Base-by-base conservation (phyloP, 352 stramenopile species). In the Globisporangium sylvaticum region DNA sequence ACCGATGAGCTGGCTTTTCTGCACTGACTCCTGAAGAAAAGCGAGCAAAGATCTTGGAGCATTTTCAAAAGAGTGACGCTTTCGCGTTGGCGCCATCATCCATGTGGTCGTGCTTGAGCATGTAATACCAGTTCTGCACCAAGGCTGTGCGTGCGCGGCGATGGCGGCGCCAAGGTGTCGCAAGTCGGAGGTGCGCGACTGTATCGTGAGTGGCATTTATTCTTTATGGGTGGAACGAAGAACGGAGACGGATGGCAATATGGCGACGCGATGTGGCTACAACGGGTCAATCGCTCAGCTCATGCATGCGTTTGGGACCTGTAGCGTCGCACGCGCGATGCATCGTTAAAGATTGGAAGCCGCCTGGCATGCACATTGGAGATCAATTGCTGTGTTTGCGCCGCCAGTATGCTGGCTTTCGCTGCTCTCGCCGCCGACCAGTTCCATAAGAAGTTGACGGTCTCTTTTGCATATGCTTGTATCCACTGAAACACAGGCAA, bases 231-330 rank as follows among this genome's bases (percentile, higher is more conserved):
- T 39, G 42, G 42, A 50, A 22, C 4, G 18, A 50, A 22, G 10
- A 50, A 9, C 22, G 42, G 42, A 58, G 14, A 58, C 50, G 14
- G 22, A 29, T 60, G 29, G n/a, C 53, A 42, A 25, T n/a, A 32
- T 25, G 29, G 53, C 53, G 53, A 59, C 53, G 18, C 50, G 31
- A 58, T 58, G 52, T n/a, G 24, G 24, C 52, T 37, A 58, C 52
- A 37, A 31, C 15, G 24, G 48, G 8, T 31, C 48, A 25, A 14
- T 20, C 10, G 9, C 9, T 55, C n/a, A 20, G 48, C 8, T 24
- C 42, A 22, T 22, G 42, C 42, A 24, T 22, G 42, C 42, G 12
- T 6, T 50, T 18, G 42, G 39, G 52, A 58, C 24, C 4, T 58
- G 52, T 8, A 31, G 25, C 52, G 52, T 58, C 52, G 24, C 52